Evolutionary conservation across 2,329 filamentous ascomycete species (phyloP), one percentile per base, ranked within the genome.

Genomic region (Verticillium dahliae): DNA sequence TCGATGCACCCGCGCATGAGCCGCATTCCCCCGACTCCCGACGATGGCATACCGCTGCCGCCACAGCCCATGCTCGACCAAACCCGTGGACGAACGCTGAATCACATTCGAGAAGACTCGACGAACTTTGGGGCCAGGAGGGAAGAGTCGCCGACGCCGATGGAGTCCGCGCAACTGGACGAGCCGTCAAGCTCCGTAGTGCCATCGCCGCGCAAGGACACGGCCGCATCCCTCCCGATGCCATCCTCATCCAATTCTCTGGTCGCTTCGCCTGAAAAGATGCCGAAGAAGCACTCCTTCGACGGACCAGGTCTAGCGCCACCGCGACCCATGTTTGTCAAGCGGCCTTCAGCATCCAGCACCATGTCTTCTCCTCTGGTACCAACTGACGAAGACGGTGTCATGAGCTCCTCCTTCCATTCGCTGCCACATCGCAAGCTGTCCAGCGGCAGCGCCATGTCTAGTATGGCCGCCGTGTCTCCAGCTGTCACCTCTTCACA

Each of bases 1-100:
- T 93, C 90, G 3, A 87, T 91, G 79, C 88, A 93, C 68, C 90
- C 90, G 31, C 84, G 87, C 34, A 85, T 93, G 78, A 91, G 90
- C 71, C 83, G 82, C 31, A 80, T 86, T 59, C 81, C 81, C 11
- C 78, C 80, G 2, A 82, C 79, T 0, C 78, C 80, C 1, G 80
- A 83, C 59, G 75, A 80, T 22, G 71, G 72, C 11, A 68, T 83
- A 35, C 83, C 85, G 11, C 69, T 78, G 50, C 75, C 77, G 45
- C 77, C 75, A 37, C 78, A 76, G 35, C 75, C 74, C 0, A 70
- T 74, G 22, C 67, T 74, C 34, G 78, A 80, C 10, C 41, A 33
- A 27, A 67, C 75, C 33, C 77, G 79, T 33, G 79, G 76, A 50
- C 75, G 80, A 33, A 70, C 71, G 27, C 62, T 77, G 56, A 75